Evolutionary conservation across 1,284 basidiomycete genomes (phyloP), one percentile per base, ranked within the genome.

Genomic region (Xerocomus nothofagi): DNA sequence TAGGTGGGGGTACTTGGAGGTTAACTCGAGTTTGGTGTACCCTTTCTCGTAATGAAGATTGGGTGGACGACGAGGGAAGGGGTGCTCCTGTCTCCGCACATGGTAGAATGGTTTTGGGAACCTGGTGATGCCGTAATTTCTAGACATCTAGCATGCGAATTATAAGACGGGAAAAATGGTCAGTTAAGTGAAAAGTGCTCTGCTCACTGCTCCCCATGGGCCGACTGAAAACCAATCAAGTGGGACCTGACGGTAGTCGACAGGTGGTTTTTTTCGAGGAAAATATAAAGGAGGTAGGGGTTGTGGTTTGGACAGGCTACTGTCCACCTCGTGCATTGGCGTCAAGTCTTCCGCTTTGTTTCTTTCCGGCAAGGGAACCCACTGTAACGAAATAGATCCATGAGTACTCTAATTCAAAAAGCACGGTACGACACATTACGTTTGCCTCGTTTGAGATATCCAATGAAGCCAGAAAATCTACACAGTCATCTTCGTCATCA

Each of bases 281-380:
- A 55, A 21, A 34, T 29, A 45, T 17, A 51, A 39, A 27, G 59
- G 50, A 30, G 49, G 47, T 0, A 53, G 17, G 9, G 44, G 8
- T 0, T 12, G 47, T 38, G 47, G 47, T 41, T 50, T 54, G 17
- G 43, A 21, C 10, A 20, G 15, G 24, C 33, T 29, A 8, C 12
- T 41, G 20, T 53, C 49, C 3, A 31, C 34, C 2, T 55, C 44
- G 27, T 52, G 32, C 30, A 42, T 44, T 3, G 62, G 63, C 1
- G 66, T 66, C 49, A 67, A 50, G 37, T 68, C 61, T 53, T 70
- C 64, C 17, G 67, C 68, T 40, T 55, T 66, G 26, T 70, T 69
- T 33, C 61, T 50, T 32, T 54, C 51, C 0, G 68, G 65, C 8
- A 53, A 27, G 17, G 63, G 53, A 21, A 49, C 39, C 64, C 64